Conservation (phyloP, 2,329 filamentous ascomycete species). For the Clonostachys chloroleuca region DNA sequence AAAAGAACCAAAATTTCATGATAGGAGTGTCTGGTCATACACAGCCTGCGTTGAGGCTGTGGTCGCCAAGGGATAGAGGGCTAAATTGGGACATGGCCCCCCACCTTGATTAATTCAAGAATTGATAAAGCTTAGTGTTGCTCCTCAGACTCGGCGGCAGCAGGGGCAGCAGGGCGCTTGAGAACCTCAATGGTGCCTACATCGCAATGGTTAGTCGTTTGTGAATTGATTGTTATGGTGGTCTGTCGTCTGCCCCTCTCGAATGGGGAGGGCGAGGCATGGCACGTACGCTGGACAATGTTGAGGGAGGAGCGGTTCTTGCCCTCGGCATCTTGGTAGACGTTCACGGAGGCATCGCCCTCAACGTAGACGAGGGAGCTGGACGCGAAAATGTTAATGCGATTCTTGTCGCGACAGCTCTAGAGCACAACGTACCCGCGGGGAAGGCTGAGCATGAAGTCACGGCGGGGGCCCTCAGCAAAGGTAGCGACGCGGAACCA, state of each 20-base stretch:
- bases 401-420: not conserved
- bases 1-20: too few relatives aligned
- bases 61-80: too few relatives aligned
- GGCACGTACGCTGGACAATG: slow-evolving; percentile 72
- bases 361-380: slow-evolving; percentile 81
- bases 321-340: slow-evolving; percentile 67
- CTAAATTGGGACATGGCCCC: too few relatives aligned
- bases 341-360: slow-evolving; percentile 68
- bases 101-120: too few relatives aligned
- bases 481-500: slow-evolving; percentile 85
- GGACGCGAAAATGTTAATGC: not conserved
- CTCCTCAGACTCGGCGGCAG: slow-evolving; percentile 7
- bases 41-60: too few relatives aligned
- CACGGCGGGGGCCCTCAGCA: slow-evolving; percentile 62
- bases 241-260: not conserved
- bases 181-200: slow-evolving; percentile 40
- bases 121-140: too few relatives aligned
- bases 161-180: slow-evolving; percentile 24
- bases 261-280: not conserved
- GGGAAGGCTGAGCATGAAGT: slow-evolving; percentile 66
- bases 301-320: slow-evolving; percentile 60
- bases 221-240: not conserved
- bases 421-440: slow-evolving; percentile 70
- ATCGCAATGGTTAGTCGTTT: not conserved
- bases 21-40: too few relatives aligned